Percentiles rank a stretch among this genome's conserved stretches.
These are phyloP conservation scores for Nematocida minor DNA, from an alignment of 371 early-diverging fungal genomes.

Conservation along the genomic window DNA sequence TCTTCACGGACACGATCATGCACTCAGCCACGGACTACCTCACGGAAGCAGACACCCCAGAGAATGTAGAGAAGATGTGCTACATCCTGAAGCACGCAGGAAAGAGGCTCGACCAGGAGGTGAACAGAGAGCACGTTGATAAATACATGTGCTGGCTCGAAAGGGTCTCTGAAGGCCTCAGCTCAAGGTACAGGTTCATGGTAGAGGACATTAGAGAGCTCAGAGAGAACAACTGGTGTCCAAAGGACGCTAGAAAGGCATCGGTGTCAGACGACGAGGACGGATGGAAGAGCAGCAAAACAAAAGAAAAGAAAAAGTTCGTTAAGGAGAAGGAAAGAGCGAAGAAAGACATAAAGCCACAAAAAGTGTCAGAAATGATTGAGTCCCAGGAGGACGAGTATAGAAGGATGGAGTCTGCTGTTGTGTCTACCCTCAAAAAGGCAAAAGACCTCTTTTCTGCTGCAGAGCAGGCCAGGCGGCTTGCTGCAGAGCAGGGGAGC, in stretches of 20 bases:
- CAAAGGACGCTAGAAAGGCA: neutral
- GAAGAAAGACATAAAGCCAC: neutral
- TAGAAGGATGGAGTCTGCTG: slow-evolving; percentile 1
- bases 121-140: neutral
- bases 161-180: neutral
- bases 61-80: slow-evolving; percentile 39
- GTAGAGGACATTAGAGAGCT: slow-evolving; percentile 39
- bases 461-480: neutral
- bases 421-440: neutral
- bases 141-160: slow-evolving; percentile 40
- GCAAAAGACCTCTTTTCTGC: neutral
- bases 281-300: slow-evolving; percentile 18
- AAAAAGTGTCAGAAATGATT: slow-evolving; percentile 16
- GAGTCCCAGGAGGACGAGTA: neutral
- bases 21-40: neutral
- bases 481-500: neutral
- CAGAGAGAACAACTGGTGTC: neutral
- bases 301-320: slow-evolving; percentile 25
- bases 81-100: slow-evolving; percentile 40
- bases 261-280: neutral
- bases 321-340: neutral
- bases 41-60: neutral
- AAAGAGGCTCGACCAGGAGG: neutral
- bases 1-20: slow-evolving; percentile 7
- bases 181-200: slow-evolving; percentile 30